Conservation (phyloP, 1,284 basidiomycete species). For the Cryptococcus sp. region DNA sequence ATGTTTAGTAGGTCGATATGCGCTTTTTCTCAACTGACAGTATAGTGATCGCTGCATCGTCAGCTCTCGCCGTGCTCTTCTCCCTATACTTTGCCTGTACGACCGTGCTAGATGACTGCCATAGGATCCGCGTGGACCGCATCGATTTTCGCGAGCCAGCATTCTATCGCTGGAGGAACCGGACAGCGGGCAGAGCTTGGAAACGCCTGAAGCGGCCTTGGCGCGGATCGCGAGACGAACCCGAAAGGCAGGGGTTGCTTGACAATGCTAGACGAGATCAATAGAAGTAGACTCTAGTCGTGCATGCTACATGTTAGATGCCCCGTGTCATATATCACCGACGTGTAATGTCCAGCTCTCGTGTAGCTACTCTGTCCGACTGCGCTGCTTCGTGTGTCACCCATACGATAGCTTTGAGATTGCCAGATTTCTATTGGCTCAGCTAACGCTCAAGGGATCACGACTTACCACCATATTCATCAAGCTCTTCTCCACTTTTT, state of each 20-base stretch:
- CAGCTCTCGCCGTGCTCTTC: constrained; percentile 66
- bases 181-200: constrained; percentile 31
- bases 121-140: constrained; percentile 69
- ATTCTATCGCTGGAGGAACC: constrained; percentile 57
- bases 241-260: too few relatives aligned
- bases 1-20: constrained; percentile 63
- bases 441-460: too few relatives aligned
- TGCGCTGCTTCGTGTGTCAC: constrained; percentile 82
- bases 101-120: constrained; percentile 66
- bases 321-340: neutral
- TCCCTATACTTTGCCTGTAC: constrained; percentile 63
- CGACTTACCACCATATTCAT: constrained; percentile 16
- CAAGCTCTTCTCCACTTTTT: constrained; percentile 65
- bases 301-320: too few relatives aligned
- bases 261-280: too few relatives aligned
- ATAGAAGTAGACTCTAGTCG: too few relatives aligned
- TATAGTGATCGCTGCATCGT: constrained; percentile 70
- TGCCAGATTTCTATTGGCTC: constrained; percentile 9
- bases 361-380: constrained; percentile 67
- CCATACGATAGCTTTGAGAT: constrained; percentile 72
- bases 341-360: constrained; percentile 43
- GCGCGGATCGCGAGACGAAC: neutral
- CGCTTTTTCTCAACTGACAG: neutral
- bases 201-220: constrained; percentile 27
- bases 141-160: constrained; percentile 60